Base-by-base conservation (phyloP, 2,329 filamentous ascomycete species). In the Plectosphaerella plurivora region DNA sequence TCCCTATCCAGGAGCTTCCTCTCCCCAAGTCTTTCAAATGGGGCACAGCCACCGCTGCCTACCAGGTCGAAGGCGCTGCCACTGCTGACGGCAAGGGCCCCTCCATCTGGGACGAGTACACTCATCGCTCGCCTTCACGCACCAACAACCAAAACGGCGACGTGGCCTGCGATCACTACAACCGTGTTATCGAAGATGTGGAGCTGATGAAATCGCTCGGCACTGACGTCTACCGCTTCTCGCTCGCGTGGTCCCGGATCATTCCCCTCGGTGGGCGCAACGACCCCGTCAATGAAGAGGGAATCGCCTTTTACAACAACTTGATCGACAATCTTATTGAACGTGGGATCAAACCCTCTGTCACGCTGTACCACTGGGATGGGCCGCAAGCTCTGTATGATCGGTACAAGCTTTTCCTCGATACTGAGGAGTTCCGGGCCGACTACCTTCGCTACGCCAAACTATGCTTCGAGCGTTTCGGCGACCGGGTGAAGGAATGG, bases 351-450 rank as follows among this genome's bases (percentile, higher is more conserved):
- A 75, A 73, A 33, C 83, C 84, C 0, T 75, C 84, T 63, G 71
- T 85, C 41, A 87, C 84, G 0, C 70, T 88, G 1, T 86, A 81
- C 60, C 84, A 87, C 63, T 87, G 83, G 83, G 83, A 87, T 54
- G 54, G 68, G 0, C 70, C 70, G 0, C 68, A 69, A n/a, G 61
- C 49, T 0, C 61, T 73, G 0, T 61, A 72, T 35, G 65, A 71
- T 22, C 59, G 68, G 0, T 72, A 73, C 6, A 65, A 68, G 1
- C 69, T 67, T 0, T 66, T 63, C 59, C 44, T 72, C 4, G 58
- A 70, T 36, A 63, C 63, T 6, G 58, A 62, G 2, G 59, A 69
- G 47, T 64, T 63, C 0, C 59, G 65, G 11, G 57, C 57, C 10
- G 69, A 72, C 52, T 70, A 72, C 51, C 67, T 68, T 53, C 53